These are phyloP conservation scores for Trichoderma breve DNA, from an alignment of 2,329 filamentous ascomycete genomes.

Conservation along the genomic window DNA sequence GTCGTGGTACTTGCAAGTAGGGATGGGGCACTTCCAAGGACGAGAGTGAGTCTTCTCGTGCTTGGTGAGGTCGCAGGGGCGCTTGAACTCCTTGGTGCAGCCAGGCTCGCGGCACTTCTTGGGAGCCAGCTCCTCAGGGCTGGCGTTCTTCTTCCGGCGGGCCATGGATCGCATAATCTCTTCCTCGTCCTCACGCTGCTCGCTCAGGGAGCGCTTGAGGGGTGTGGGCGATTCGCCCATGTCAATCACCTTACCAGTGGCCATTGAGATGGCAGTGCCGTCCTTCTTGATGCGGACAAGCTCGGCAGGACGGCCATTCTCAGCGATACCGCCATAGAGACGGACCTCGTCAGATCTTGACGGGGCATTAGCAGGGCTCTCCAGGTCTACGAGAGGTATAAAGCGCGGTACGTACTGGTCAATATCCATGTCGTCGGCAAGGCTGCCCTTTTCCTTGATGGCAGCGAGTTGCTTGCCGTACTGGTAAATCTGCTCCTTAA, in stretches of 20 bases:
- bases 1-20: slow-evolving; percentile 83
- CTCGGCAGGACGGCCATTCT: slow-evolving; percentile 80
- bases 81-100: slow-evolving; percentile 91
- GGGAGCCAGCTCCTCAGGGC: slow-evolving; percentile 76
- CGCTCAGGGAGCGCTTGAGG: slow-evolving; percentile 65
- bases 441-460: slow-evolving; percentile 64
- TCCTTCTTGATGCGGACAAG: slow-evolving; percentile 79
- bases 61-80: slow-evolving; percentile 96
- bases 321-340: slow-evolving; percentile 75
- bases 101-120: slow-evolving; percentile 72
- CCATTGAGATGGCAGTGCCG: slow-evolving; percentile 75
- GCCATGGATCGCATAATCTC: slow-evolving; percentile 91
- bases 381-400: slow-evolving; percentile 26
- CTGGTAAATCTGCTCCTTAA: slow-evolving; percentile 87
- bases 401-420: slow-evolving; percentile 51
- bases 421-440: slow-evolving; percentile 57
- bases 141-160: slow-evolving; percentile 88
- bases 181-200: slow-evolving; percentile 74
- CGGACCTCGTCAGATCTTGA: slow-evolving; percentile 64
- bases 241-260: slow-evolving; percentile 64
- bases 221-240: slow-evolving; percentile 50
- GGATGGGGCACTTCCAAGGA: slow-evolving; percentile 86
- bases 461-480: slow-evolving; percentile 83
- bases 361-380: slow-evolving; percentile 31
- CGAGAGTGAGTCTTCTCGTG: slow-evolving; percentile 97